Evolutionary conservation across 1,139 yeast species (phyloP).

Genomic region (Geotrichum fermentans): DNA sequence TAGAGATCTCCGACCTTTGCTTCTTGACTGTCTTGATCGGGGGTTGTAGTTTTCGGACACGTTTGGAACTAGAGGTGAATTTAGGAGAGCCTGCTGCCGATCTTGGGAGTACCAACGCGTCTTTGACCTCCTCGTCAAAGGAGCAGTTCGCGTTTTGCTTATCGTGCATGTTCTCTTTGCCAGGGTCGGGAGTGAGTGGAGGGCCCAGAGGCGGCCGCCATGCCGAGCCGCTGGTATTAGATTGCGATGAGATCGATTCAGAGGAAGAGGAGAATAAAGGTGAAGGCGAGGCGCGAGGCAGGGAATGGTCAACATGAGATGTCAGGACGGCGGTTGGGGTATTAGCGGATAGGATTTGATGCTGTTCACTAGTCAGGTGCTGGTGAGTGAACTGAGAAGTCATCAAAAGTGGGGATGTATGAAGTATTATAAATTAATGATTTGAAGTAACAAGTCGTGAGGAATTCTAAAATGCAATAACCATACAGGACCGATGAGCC

Average conservation of each 20-base stretch:
- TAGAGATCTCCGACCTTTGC: not conserved
- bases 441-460: not conserved
- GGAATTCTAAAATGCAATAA: not conserved
- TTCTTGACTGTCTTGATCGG: not conserved
- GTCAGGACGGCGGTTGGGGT: not conserved
- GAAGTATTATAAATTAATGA: constrained; percentile 1
- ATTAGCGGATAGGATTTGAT: not conserved
- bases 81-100: not conserved
- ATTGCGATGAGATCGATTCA: not conserved
- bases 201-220: not conserved
- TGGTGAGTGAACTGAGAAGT: constrained; percentile 1
- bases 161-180: not conserved
- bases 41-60: not conserved
- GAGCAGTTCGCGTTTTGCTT: not conserved
- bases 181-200: not conserved
- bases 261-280: not conserved
- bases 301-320: constrained; percentile 8
- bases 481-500: not conserved
- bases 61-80: not conserved
- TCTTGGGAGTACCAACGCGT: not conserved
- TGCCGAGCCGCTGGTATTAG: constrained; percentile 1
- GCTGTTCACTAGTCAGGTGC: constrained; percentile 1
- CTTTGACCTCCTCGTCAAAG: not conserved
- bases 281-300: not conserved
- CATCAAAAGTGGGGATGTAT: constrained; percentile 4